phyloP scores from a whole-genome alignment of 371 early-diverging fungal species.

The Mortierella sp. region DNA sequence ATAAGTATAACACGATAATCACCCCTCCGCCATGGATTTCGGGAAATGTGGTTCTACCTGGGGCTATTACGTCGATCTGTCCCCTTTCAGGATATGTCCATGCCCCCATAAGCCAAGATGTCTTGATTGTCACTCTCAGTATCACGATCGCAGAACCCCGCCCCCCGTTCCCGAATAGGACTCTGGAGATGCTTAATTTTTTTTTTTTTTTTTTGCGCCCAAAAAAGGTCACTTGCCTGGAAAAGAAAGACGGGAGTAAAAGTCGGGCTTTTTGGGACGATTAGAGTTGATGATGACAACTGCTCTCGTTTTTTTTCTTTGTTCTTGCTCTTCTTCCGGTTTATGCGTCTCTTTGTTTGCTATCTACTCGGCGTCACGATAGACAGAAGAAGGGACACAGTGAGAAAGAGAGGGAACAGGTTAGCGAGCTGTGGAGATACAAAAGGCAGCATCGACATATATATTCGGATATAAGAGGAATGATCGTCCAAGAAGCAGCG shows the following conservation, averaged over 20 bases:
- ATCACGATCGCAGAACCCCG: no score
- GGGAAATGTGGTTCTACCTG: conserved; percentile 4
- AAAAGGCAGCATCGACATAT: not conserved
- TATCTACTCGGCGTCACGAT: not conserved
- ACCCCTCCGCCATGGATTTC: no score
- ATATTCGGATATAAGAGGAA: no score
- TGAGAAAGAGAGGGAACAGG: conserved; percentile 2
- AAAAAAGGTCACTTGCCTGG: conserved; percentile 3
- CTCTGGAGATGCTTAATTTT: conserved; percentile 11
- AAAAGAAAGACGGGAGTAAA: conserved; percentile 1
- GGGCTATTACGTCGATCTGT: conserved; percentile 20
- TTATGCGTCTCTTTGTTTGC: not conserved
- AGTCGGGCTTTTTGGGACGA: conserved; percentile 26
- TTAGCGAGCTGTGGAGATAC: not conserved
- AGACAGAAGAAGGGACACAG: not conserved
- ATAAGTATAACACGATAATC: no score
- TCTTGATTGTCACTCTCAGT: no score
- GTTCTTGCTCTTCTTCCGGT: conserved; percentile 6
- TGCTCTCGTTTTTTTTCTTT: conserved; percentile 25
- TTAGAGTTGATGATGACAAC: conserved; percentile 37
- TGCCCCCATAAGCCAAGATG: no score
- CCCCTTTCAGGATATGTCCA: no score
- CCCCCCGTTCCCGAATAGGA: no score
- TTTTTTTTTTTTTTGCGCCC: conserved; percentile 4
- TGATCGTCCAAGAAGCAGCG: no score